phyloP scores from a whole-genome alignment of 805 yeast genomes.

The Candida easanensis region DNA sequence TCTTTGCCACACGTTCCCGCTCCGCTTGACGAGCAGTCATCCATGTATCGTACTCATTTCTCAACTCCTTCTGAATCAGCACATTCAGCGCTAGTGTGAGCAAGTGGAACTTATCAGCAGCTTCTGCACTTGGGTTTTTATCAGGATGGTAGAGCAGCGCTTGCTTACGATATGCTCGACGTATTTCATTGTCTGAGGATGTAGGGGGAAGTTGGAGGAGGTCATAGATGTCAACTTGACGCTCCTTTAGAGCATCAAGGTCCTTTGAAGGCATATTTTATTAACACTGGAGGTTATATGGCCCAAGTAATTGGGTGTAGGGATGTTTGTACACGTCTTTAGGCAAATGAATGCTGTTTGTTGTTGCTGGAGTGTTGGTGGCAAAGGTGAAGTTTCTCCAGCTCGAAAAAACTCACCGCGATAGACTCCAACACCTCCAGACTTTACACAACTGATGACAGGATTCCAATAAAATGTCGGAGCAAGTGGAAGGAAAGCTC shows the following conservation, averaged over 20 bases:
- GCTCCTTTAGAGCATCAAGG: slow-evolving; percentile 16
- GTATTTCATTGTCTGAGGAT: slow-evolving; percentile 63
- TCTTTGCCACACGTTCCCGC: slow-evolving; percentile 7
- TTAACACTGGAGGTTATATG: too few species aligned
- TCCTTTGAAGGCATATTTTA: slow-evolving; percentile 18
- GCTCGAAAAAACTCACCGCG: background rate
- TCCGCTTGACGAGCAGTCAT: slow-evolving; percentile 8
- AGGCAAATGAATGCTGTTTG: background rate
- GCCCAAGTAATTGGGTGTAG: too few species aligned
- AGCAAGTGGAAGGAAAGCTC: background rate
- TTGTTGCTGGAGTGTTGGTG: too few species aligned
- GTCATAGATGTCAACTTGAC: slow-evolving; percentile 45
- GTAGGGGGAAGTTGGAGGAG: slow-evolving; percentile 58
- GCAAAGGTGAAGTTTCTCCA: too few species aligned
- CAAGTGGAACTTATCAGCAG: slow-evolving; percentile 89
- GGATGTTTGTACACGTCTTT: too few species aligned
- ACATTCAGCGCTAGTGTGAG: slow-evolving; percentile 82
- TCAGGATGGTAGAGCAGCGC: slow-evolving; percentile 83
- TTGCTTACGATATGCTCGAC: slow-evolving; percentile 75
- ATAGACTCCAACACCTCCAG: background rate
- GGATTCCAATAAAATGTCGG: background rate
- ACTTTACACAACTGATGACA: background rate
- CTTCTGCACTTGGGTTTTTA: slow-evolving; percentile 77
- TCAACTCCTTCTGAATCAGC: slow-evolving; percentile 73
- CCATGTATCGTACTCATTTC: slow-evolving; percentile 69